These are phyloP conservation scores for Clonostachys solani DNA, from an alignment of 2,329 filamentous ascomycete species.

Conservation along the genomic window DNA sequence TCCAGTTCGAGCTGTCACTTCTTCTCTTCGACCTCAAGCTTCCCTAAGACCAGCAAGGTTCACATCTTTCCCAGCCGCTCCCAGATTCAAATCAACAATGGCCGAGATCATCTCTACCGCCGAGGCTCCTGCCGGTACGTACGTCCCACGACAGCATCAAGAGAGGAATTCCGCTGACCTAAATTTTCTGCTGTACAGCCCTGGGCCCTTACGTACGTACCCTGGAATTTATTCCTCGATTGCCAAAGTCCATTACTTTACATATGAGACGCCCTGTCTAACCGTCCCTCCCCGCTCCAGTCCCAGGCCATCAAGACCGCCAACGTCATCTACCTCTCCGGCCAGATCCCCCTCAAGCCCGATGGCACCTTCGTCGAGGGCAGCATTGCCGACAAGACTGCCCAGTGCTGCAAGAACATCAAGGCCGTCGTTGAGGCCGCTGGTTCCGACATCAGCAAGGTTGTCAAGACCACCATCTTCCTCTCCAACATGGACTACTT, in stretches of 20 bases:
- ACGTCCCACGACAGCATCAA: background rate
- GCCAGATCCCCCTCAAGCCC: constrained; percentile 66
- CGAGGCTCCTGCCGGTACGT: constrained; percentile 55
- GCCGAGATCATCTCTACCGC: constrained; percentile 51
- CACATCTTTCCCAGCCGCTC: constrained; percentile 19
- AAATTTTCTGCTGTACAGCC: constrained; percentile 28
- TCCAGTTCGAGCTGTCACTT: background rate
- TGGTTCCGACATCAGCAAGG: constrained; percentile 70
- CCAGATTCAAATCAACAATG: constrained; percentile 32
- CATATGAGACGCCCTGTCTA: background rate
- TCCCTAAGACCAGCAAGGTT: constrained; percentile 7
- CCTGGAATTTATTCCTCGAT: background rate
- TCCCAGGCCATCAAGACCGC: constrained; percentile 65
- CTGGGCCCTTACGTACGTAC: constrained; percentile 58
- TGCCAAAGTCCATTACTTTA: background rate
- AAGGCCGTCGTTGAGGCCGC: constrained; percentile 79
- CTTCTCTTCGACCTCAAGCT: background rate
- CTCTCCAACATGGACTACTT: constrained; percentile 90
- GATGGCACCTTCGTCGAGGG: constrained; percentile 53
- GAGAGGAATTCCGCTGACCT: background rate
- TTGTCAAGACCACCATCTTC: constrained; percentile 93
- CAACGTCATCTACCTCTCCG: constrained; percentile 62
- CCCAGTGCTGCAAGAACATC: constrained; percentile 69
- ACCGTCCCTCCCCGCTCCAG: constrained; percentile 25
- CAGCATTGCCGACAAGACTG: constrained; percentile 59